Percentiles rank a stretch among this genome's conserved stretches.
These are phyloP conservation scores for Emergomyces pasteurianus DNA, from an alignment of 2,329 filamentous ascomycete genomes.

Conservation along the genomic window DNA sequence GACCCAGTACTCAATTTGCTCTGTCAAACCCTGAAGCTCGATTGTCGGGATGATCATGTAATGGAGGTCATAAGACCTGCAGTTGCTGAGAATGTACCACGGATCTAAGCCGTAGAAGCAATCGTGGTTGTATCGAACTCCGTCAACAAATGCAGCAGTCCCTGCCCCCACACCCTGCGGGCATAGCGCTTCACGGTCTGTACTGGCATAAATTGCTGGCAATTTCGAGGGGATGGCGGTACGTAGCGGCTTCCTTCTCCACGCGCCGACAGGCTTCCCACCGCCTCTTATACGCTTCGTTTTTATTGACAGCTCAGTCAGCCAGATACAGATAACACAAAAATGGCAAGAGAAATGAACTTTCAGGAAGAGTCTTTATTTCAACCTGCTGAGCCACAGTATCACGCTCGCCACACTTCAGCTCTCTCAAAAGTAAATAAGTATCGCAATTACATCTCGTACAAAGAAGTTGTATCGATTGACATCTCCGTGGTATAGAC, in stretches of 20 bases:
- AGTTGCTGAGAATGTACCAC: slow-evolving; percentile 10
- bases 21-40: slow-evolving; percentile 8
- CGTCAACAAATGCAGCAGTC: slow-evolving; percentile 16
- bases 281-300: slow-evolving; percentile 6
- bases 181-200: slow-evolving; percentile 16
- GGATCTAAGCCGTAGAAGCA: slow-evolving; percentile 14
- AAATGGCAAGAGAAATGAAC: not conserved
- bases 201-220: slow-evolving; percentile 14
- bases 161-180: slow-evolving; percentile 15
- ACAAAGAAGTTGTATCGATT: too few relatives aligned
- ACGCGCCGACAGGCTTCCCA: slow-evolving; percentile 9
- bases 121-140: slow-evolving; percentile 13
- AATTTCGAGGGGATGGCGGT: slow-evolving; percentile 14
- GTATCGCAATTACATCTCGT: too few relatives aligned
- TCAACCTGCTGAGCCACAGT: too few relatives aligned
- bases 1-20: slow-evolving; percentile 8
- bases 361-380: too few relatives aligned
- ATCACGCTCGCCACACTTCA: too few relatives aligned
- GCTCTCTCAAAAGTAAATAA: too few relatives aligned
- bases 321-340: not conserved
- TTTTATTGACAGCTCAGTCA: not conserved
- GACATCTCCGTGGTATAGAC: too few relatives aligned
- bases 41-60: slow-evolving; percentile 11
- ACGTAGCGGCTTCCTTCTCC: slow-evolving; percentile 6
- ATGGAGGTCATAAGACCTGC: slow-evolving; percentile 9